A percentile compares a stretch with the other conserved stretches of the same genome.
phyloP scores from a whole-genome alignment of 495 filamentous ascomycete species.

The Aspergillus cavernicola region DNA sequence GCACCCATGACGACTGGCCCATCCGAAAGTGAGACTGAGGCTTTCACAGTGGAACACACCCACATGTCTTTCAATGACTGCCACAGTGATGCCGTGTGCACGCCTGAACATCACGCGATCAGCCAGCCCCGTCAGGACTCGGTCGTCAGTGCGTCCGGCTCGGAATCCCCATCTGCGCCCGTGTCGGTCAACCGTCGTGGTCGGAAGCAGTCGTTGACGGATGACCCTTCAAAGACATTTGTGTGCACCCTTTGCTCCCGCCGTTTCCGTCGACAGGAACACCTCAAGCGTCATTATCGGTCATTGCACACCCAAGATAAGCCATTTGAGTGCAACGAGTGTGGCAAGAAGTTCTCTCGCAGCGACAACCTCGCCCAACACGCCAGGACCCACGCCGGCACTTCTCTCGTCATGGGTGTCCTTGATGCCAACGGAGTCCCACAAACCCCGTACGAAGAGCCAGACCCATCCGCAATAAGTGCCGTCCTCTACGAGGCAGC shows the following conservation, averaged over 20 bases:
- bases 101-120: constrained; percentile 9
- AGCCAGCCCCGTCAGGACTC: constrained; percentile 17
- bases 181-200: constrained; percentile 85
- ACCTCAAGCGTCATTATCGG: constrained; percentile 97
- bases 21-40: constrained; percentile 25
- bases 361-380: constrained; percentile 97
- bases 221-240: constrained; percentile 98
- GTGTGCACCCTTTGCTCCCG: constrained; percentile 93
- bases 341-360: constrained; percentile 98
- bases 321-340: constrained; percentile 95
- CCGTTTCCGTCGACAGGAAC: constrained; percentile 97
- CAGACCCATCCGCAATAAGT: constrained; percentile 61
- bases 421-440: constrained; percentile 62
- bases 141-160: constrained; percentile 23
- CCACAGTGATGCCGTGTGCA: constrained; percentile 8
- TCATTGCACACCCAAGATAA: constrained; percentile 98
- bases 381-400: constrained; percentile 86
- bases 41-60: constrained; percentile 25
- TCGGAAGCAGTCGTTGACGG: constrained; percentile 96
- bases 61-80: constrained; percentile 17
- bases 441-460: constrained; percentile 44
- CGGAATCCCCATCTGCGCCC: constrained; percentile 41
- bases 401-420: constrained; percentile 85
- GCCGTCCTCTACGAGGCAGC: constrained; percentile 74
- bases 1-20: constrained; percentile 48